Percentiles rank a stretch among this genome's conserved stretches.
These are phyloP conservation scores for Celoporthe dispersa DNA, from an alignment of 2,329 filamentous ascomycete species.

Conservation along the genomic window DNA sequence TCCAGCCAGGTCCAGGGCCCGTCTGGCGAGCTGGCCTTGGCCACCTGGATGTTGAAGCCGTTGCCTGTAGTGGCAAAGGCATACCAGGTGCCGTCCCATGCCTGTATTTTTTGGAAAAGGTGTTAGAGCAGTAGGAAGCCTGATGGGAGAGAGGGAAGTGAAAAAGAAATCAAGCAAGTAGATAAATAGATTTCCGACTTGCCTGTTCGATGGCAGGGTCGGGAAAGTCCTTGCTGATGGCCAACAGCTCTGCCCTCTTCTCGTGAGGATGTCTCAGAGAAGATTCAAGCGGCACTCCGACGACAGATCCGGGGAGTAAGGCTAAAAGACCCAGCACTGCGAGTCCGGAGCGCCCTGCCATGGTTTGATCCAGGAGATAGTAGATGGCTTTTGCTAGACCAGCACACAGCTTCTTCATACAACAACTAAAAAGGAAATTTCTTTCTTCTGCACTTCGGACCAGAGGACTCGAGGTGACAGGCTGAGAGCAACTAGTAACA, in stretches of 20 bases:
- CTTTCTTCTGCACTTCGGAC: neutral
- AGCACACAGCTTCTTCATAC: neutral
- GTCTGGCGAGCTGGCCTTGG: conserved; percentile 51
- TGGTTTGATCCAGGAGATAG: conserved; percentile 1
- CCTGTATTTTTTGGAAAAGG: too few relatives aligned
- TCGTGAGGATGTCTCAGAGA: conserved; percentile 4
- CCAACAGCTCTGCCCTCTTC: conserved; percentile 24
- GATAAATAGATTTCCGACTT: neutral
- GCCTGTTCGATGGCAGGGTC: conserved; percentile 58
- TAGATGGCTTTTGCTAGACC: neutral
- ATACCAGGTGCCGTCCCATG: conserved; percentile 55
- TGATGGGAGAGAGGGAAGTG: too few relatives aligned
- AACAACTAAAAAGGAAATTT: neutral
- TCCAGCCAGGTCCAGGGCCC: conserved; percentile 52
- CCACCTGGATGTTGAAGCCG: conserved; percentile 56
- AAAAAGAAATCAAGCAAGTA: neutral
- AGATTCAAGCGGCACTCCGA: conserved; percentile 12
- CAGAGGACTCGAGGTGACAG: neutral
- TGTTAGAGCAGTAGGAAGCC: neutral
- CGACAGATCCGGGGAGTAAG: conserved; percentile 15
- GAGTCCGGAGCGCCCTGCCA: conserved; percentile 12
- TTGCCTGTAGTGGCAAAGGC: conserved; percentile 59
- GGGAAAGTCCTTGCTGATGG: conserved; percentile 49
- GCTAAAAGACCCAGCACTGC: conserved; percentile 20
- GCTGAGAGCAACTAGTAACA: neutral